Evolutionary conservation across 2,329 filamentous ascomycete species (phyloP), one percentile per base, ranked within the genome.

Genomic region (Cadophora sp.): DNA sequence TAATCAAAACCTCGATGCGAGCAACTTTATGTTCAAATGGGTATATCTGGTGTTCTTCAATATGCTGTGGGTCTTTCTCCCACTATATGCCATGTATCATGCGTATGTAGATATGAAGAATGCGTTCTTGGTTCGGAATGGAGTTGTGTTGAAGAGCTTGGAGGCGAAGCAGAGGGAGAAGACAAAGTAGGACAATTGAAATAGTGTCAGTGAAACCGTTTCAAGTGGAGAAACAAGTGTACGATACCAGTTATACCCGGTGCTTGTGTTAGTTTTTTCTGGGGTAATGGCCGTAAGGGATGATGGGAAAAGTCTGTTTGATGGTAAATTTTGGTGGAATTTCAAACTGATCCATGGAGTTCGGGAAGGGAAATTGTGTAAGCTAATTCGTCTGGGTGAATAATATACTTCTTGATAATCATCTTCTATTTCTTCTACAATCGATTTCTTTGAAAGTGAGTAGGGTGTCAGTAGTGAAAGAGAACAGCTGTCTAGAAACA

Each of bases 41-140:
- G 81, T 91, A 16, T 91, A 91, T 73, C 80, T 91, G 19, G 81
- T 89, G 72, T 91, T 91, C 79, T 91, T 91, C 82, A 91, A 91
- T 78, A 85, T 83, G 73, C 80, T 91, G 4, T 91, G 89, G 89
- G 88, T 91, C 4, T 85, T 86, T 69, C 83, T 91, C 69, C 89
- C 89, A 0, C 66, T 86, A 1, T 91, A 88, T 77, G 82, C 85
- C 24, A 81, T 90, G 65, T 89, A 82, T 72, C 83, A 88, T 66
- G 82, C 85, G 1, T 82, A 83, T 50, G 72, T 75, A 24, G 86
- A 90, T 70, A 88, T 91, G 63, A 81, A 81, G 9, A 79, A 83
- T 64, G 87, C 87, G 0, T 85, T 89, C 72, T 78, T 77, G 65
- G 79, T 80, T n/a, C 74, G 81, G 58, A 77, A 75, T 26, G 71